Evolutionary conservation across 1,284 basidiomycete species (phyloP).

Genomic region (Melanopsichium pennsylvanicum): DNA sequence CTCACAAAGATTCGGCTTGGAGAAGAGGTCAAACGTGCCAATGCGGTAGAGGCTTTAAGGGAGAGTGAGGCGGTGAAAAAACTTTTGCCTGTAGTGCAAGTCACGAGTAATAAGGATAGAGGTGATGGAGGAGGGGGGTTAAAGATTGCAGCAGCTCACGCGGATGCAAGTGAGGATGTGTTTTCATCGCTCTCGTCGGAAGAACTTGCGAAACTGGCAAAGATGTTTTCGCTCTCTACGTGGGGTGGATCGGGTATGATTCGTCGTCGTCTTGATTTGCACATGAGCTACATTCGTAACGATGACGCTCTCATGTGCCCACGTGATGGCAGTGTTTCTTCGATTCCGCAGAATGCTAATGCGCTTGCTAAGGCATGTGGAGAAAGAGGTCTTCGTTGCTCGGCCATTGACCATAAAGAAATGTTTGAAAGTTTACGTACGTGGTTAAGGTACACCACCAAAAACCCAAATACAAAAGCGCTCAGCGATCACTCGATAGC

Average conservation of each 20-base stretch:
- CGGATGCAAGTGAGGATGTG: not conserved
- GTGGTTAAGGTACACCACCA: slow-evolving; percentile 37
- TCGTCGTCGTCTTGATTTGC: slow-evolving; percentile 40
- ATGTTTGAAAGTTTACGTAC: slow-evolving; percentile 32
- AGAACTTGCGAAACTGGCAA: slow-evolving; percentile 27
- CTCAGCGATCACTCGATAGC: slow-evolving; percentile 19
- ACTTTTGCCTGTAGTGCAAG: slow-evolving; percentile 24
- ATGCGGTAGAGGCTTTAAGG: slow-evolving; percentile 27
- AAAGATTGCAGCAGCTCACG: no score
- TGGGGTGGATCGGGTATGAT: slow-evolving; percentile 48
- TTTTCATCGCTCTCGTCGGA: slow-evolving; percentile 20
- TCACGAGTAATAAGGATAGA: not conserved
- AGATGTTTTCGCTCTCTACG: slow-evolving; percentile 46
- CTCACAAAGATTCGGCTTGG: slow-evolving; percentile 67
- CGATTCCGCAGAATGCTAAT: slow-evolving; percentile 32
- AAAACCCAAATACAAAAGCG: slow-evolving; percentile 8
- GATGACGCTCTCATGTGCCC: slow-evolving; percentile 49
- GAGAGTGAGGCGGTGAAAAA: slow-evolving; percentile 19
- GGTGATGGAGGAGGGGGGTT: no score
- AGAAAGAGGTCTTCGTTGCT: slow-evolving; percentile 49
- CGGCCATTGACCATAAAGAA: slow-evolving; percentile 21
- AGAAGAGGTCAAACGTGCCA: slow-evolving; percentile 52
- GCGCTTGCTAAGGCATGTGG: slow-evolving; percentile 51
- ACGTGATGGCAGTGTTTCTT: slow-evolving; percentile 6
- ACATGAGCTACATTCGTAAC: slow-evolving; percentile 43